Evolutionary conservation across 345 rosid species (phyloP).

Genomic region (Lumnitzera racemosa): DNA sequence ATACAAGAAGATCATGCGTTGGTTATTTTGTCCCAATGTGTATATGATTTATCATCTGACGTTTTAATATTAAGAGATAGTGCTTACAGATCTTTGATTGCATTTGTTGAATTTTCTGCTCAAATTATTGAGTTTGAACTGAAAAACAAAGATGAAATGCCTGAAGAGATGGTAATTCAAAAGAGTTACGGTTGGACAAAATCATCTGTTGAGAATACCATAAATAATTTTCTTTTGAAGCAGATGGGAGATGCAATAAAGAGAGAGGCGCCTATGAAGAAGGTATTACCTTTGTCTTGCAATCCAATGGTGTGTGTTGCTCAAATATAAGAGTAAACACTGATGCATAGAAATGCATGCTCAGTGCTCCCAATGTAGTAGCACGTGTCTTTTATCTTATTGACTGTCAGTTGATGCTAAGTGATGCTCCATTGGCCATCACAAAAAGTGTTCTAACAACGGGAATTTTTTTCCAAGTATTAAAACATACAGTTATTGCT

Average conservation of each 20-base stretch:
- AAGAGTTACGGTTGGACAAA: conserved; percentile 49
- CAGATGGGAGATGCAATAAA: conserved; percentile 62
- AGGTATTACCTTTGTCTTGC: conserved; percentile 37
- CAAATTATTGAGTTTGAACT: conserved; percentile 32
- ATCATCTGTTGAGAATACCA: conserved; percentile 28
- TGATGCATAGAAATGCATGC: too few species aligned
- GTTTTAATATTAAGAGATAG: conserved; percentile 64
- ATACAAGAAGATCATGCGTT: conserved; percentile 46
- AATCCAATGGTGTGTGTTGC: too few species aligned
- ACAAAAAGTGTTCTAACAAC: too few species aligned
- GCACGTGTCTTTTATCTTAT: not conserved
- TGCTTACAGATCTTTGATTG: conserved; percentile 59
- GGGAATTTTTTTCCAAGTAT: too few species aligned
- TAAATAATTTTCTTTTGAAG: conserved; percentile 61
- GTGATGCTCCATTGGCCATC: not conserved
- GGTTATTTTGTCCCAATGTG: conserved; percentile 70
- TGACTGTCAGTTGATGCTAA: not conserved
- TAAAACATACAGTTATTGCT: too few species aligned
- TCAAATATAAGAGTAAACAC: too few species aligned
- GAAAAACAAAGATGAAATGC: conserved; percentile 14
- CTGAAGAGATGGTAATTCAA: conserved; percentile 22
- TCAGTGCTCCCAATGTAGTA: too few species aligned
- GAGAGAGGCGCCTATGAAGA: conserved; percentile 43
- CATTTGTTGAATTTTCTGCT: conserved; percentile 67
- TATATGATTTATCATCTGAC: conserved; percentile 67